These are phyloP conservation scores for Tolypocladium ovalisporum DNA, from an alignment of 2,329 filamentous ascomycete species.

Conservation along the genomic window DNA sequence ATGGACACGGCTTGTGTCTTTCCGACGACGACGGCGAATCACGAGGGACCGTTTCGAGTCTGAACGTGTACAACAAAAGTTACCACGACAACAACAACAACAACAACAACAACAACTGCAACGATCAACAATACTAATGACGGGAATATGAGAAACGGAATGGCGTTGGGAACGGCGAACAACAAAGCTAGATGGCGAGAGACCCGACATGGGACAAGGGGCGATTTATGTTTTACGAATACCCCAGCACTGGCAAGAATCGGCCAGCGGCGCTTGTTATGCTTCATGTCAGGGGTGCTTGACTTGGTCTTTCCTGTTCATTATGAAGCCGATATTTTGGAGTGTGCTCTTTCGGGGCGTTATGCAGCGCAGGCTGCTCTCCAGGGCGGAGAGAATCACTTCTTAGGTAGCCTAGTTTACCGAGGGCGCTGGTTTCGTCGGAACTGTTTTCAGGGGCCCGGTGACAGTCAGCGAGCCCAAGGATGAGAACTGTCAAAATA, in stretches of 20 bases:
- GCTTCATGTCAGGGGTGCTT: background rate
- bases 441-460: background rate
- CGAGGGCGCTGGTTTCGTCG: background rate
- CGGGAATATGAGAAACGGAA: background rate
- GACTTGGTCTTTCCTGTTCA: background rate
- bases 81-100: background rate
- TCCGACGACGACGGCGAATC: background rate
- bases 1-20: background rate
- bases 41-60: background rate
- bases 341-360: background rate
- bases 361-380: background rate
- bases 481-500: background rate
- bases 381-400: too few relatives aligned
- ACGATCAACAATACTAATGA: background rate
- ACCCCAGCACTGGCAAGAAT: background rate
- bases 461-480: background rate
- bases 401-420: background rate
- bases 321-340: background rate
- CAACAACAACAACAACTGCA: background rate
- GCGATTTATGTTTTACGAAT: background rate
- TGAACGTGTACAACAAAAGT: background rate
- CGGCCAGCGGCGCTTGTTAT: background rate
- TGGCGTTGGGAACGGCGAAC: background rate
- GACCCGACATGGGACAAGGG: background rate
- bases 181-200: background rate